A percentile compares a stretch with the other conserved stretches of the same genome.
phyloP scores from a whole-genome alignment of 345 rosid species.

The Citrus australasica region DNA sequence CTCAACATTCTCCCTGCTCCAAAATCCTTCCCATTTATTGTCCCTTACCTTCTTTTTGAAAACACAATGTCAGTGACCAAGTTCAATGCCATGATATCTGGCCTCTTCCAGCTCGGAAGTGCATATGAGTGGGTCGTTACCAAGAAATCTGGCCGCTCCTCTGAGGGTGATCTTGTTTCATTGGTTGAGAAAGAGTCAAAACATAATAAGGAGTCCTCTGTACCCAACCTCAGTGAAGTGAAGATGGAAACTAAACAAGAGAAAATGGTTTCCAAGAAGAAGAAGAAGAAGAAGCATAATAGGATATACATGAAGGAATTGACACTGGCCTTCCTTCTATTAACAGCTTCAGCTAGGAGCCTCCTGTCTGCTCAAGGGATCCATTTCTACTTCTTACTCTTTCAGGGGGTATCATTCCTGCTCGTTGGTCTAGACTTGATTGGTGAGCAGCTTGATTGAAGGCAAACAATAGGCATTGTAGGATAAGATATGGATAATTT shows the following conservation, averaged over 20 bases:
- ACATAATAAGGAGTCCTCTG: slow-evolving; percentile 54
- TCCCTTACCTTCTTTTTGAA: slow-evolving; percentile 94
- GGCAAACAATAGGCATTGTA: slow-evolving; percentile 7
- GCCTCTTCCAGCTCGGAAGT: slow-evolving; percentile 92
- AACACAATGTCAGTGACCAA: slow-evolving; percentile 97
- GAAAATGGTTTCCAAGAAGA: slow-evolving; percentile 31
- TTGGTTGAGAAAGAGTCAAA: slow-evolving; percentile 53
- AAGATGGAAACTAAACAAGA: slow-evolving; percentile 43
- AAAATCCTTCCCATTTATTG: slow-evolving; percentile 88
- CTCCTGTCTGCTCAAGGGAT: slow-evolving; percentile 92
- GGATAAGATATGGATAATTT: slow-evolving; percentile 4
- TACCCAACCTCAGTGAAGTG: slow-evolving; percentile 50
- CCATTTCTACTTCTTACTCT: slow-evolving; percentile 95
- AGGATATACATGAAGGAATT: slow-evolving; percentile 85
- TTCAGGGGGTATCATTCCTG: slow-evolving; percentile 92
- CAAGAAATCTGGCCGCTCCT: slow-evolving; percentile 90
- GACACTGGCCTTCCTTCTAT: slow-evolving; percentile 75
- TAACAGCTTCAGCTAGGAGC: slow-evolving; percentile 85
- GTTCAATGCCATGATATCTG: slow-evolving; percentile 94
- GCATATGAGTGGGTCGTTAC: slow-evolving; percentile 98
- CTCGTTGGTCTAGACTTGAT: slow-evolving; percentile 93
- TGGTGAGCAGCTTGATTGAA: slow-evolving; percentile 87
- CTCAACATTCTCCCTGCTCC: slow-evolving; percentile 94
- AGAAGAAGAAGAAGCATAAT: slow-evolving; percentile 73
- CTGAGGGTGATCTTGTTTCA: slow-evolving; percentile 79